Evolutionary conservation across 306 rosid species (phyloP).

Genomic region (Cicer bijugum): DNA sequence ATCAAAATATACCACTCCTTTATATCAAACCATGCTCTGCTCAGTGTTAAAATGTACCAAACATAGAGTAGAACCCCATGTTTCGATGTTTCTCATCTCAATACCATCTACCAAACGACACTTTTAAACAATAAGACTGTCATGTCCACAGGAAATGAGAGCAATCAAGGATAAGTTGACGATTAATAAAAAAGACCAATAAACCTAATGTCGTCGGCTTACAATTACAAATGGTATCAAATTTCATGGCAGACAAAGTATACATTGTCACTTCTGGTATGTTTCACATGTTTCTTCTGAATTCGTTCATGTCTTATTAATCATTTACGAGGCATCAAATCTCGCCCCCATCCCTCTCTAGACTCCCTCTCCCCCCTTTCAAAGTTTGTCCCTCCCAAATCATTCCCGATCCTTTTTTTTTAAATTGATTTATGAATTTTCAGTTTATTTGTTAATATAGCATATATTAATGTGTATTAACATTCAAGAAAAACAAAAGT

Average conservation of each 20-base stretch:
- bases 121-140: slow-evolving; percentile 15
- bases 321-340: slow-evolving; percentile 14
- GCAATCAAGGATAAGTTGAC: slow-evolving; percentile 20
- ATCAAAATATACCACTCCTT: slow-evolving; percentile 9
- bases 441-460: slow-evolving; percentile 32
- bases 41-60: neutral
- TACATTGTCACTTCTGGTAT: slow-evolving; percentile 3
- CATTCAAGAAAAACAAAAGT: slow-evolving; percentile 25
- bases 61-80: slow-evolving; percentile 7
- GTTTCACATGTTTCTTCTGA: slow-evolving; percentile 12
- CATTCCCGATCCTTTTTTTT: slow-evolving; percentile 4
- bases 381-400: slow-evolving; percentile 19
- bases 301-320: slow-evolving; percentile 24
- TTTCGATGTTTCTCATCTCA: slow-evolving; percentile 2
- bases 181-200: slow-evolving; percentile 28
- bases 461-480: slow-evolving; percentile 13
- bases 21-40: neutral
- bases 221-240: slow-evolving; percentile 19
- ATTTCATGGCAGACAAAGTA: slow-evolving; percentile 21
- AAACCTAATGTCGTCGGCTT: neutral
- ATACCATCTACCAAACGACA: slow-evolving; percentile 3
- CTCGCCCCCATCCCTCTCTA: slow-evolving; percentile 6
- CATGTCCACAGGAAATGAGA: slow-evolving; percentile 23
- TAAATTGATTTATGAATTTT: slow-evolving; percentile 6
- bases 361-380: slow-evolving; percentile 32